Evolutionary conservation across 1,284 basidiomycete genomes (phyloP).

Genomic region (Ustilago crameri): DNA sequence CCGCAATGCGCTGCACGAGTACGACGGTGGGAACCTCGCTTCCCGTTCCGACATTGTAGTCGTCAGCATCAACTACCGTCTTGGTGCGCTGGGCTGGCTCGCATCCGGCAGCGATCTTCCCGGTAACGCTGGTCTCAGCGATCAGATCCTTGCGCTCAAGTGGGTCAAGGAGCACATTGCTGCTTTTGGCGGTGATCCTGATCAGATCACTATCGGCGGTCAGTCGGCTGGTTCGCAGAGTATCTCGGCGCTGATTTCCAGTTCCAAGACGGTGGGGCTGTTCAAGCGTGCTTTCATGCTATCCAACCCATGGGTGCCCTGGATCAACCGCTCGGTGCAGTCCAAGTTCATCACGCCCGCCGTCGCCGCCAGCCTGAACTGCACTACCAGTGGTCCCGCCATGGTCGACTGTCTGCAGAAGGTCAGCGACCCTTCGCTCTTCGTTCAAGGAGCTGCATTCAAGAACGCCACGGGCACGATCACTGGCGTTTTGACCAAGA

Average conservation of each 20-base stretch:
- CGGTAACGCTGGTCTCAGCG: slow-evolving; percentile 60
- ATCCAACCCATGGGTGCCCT: slow-evolving; percentile 44
- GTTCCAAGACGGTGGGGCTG: slow-evolving; percentile 23
- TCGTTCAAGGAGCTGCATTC: slow-evolving; percentile 25
- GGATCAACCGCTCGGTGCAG: slow-evolving; percentile 26
- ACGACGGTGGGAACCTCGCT: slow-evolving; percentile 71
- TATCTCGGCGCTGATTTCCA: slow-evolving; percentile 27
- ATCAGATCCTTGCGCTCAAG: slow-evolving; percentile 59
- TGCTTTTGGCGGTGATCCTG: slow-evolving; percentile 76
- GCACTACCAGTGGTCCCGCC: slow-evolving; percentile 12
- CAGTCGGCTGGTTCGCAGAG: slow-evolving; percentile 81
- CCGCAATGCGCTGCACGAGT: slow-evolving; percentile 68
- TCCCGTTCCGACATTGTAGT: slow-evolving; percentile 72
- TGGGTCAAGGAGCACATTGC: slow-evolving; percentile 74
- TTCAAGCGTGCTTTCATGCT: slow-evolving; percentile 34
- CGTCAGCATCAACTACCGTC: slow-evolving; percentile 74
- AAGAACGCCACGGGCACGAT: slow-evolving; percentile 27
- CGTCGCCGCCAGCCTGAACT: slow-evolving; percentile 18
- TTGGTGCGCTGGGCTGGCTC: slow-evolving; percentile 54
- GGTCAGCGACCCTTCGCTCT: slow-evolving; percentile 13
- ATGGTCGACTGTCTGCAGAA: slow-evolving; percentile 47
- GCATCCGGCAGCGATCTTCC: slow-evolving; percentile 35
- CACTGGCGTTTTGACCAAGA: slow-evolving; percentile 10
- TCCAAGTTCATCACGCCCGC: slow-evolving; percentile 26
- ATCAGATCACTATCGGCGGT: slow-evolving; percentile 82